A percentile compares a stretch with the other conserved stretches of the same genome.
Conservation (phyloP, 2,329 filamentous ascomycete genomes). For the Ophiosphaerella korrae region DNA sequence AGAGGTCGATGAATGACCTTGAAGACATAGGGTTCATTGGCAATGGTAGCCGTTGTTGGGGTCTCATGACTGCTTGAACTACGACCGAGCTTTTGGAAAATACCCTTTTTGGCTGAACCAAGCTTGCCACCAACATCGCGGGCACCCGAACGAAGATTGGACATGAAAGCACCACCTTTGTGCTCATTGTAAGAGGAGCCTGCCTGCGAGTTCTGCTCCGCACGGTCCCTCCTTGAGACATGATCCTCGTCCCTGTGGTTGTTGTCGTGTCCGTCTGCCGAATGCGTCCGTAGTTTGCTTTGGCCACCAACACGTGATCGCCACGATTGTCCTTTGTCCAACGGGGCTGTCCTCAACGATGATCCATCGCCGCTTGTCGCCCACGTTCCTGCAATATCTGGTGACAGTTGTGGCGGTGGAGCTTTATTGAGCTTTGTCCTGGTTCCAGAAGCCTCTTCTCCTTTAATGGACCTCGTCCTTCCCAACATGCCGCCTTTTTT, state of each 20-base stretch:
- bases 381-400: slow-evolving; percentile 36
- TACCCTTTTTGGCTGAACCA: slow-evolving; percentile 76
- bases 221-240: slow-evolving; percentile 31
- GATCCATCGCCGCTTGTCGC: slow-evolving; percentile 46
- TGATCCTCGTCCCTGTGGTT: slow-evolving; percentile 38
- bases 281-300: slow-evolving; percentile 67
- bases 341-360: slow-evolving; percentile 66
- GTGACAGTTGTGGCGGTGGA: slow-evolving; percentile 36
- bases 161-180: slow-evolving; percentile 68
- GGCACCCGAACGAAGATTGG: slow-evolving; percentile 73
- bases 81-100: slow-evolving; percentile 78
- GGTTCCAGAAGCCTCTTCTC: slow-evolving; percentile 43
- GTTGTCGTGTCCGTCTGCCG: slow-evolving; percentile 66
- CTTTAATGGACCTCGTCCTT: slow-evolving; percentile 52
- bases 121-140: slow-evolving; percentile 73
- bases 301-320: slow-evolving; percentile 69
- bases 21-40: slow-evolving; percentile 82
- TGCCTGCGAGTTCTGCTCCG: slow-evolving; percentile 43
- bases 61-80: slow-evolving; percentile 73
- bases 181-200: slow-evolving; percentile 64
- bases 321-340: slow-evolving; percentile 70
- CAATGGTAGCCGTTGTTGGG: slow-evolving; percentile 64
- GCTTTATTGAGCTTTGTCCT: slow-evolving; percentile 42
- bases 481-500: slow-evolving; percentile 47
- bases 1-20: slow-evolving; percentile 86